Conservation (phyloP, 257 asterid species). For the Nicotiana undulata region DNA sequence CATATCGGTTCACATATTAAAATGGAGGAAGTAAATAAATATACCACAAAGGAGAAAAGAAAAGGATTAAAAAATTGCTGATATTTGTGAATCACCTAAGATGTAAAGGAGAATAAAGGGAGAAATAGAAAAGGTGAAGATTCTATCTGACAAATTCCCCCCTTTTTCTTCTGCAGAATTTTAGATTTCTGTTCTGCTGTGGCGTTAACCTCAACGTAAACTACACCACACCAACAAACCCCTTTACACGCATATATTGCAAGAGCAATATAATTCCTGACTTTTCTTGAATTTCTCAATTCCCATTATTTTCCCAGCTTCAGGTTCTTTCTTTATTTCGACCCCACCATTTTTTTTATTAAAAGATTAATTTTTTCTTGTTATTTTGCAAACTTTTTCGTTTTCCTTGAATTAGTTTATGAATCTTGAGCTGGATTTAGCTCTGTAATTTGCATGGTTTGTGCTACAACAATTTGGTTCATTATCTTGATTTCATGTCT, state of each 20-base stretch:
- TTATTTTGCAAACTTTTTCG: background rate
- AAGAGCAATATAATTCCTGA: background rate
- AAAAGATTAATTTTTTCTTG: slow-evolving; percentile 1
- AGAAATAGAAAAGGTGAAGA: slow-evolving; percentile 15
- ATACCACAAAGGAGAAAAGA: no score
- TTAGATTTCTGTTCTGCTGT: slow-evolving; percentile 14
- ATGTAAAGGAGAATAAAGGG: background rate
- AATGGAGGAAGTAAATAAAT: no score
- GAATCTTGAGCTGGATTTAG: background rate
- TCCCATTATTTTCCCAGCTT: slow-evolving; percentile 7
- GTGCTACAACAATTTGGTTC: background rate
- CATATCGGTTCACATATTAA: no score
- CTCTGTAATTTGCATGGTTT: background rate
- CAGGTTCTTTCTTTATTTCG: slow-evolving; percentile 25
- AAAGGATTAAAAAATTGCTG: background rate
- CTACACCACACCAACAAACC: background rate
- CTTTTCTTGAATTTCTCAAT: slow-evolving; percentile 27
- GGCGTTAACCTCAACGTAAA: slow-evolving; percentile 26
- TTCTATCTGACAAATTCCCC: slow-evolving; percentile 31
- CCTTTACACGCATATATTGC: background rate
- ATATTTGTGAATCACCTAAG: background rate
- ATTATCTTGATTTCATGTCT: background rate
- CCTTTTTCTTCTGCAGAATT: slow-evolving; percentile 19
- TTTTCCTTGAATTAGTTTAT: background rate
- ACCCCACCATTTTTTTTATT: background rate